phyloP scores from a whole-genome alignment of 441 rosid species.

The Metrosideros polymorpha region DNA sequence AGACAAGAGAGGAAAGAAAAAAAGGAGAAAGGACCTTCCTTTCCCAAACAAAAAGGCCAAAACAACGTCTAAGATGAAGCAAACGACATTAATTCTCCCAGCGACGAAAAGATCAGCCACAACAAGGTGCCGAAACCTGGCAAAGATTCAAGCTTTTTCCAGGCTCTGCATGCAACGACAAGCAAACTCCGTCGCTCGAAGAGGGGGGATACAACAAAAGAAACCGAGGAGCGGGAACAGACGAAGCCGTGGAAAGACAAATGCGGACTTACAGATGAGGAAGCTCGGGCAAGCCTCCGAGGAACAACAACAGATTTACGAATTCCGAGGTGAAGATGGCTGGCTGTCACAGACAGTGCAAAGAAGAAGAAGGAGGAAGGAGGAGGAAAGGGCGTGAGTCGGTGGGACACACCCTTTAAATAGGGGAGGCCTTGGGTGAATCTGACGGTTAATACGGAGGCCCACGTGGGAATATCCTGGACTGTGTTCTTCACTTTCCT shows the following conservation, averaged over 20 bases:
- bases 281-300: no score
- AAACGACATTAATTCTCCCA: neutral
- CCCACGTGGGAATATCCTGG: neutral
- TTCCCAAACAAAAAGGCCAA: neutral
- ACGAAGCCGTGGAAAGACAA: neutral
- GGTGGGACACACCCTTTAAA: neutral
- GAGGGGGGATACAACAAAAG: neutral
- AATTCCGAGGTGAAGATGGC: no score
- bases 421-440: neutral
- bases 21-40: no score
- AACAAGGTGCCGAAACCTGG: neutral
- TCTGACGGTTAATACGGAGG: neutral
- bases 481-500: neutral
- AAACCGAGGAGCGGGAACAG: neutral
- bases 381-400: accelerated
- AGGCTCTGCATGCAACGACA: neutral
- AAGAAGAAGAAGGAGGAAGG: neutral
- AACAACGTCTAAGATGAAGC: neutral
- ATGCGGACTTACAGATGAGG: no score
- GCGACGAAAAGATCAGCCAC: neutral
- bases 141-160: neutral
- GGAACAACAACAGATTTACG: no score
- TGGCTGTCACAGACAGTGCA: no score
- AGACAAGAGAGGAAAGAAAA: neutral
- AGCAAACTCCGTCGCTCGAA: neutral